phyloP scores from a whole-genome alignment of 192 early-diverging fungal genomes.

The Coemansia sp. region DNA sequence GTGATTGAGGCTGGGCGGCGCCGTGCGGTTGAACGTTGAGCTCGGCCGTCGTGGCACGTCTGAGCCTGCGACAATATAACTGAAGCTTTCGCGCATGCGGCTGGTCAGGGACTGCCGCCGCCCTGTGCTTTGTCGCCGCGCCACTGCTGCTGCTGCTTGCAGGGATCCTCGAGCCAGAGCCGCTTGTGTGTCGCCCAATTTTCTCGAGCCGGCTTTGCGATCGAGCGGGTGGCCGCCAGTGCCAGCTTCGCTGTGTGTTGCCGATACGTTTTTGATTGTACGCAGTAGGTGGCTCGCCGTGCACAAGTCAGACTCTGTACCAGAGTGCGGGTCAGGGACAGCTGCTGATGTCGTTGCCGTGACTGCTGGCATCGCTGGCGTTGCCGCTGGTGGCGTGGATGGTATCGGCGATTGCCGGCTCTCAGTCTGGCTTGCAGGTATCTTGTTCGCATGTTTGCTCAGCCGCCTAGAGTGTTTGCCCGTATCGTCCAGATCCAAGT shows the following conservation, averaged over 20 bases:
- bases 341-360: neutral
- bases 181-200: too few relatives aligned
- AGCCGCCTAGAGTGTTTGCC: neutral
- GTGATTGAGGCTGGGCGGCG: conserved; percentile 38
- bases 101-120: conserved; percentile 38
- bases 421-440: neutral
- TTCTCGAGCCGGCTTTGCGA: neutral
- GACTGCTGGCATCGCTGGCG: neutral
- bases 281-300: conserved; percentile 37
- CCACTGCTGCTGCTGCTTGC: conserved; percentile 6
- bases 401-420: neutral
- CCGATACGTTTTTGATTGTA: conserved; percentile 41
- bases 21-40: conserved; percentile 32
- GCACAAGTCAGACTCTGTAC: conserved; percentile 16
- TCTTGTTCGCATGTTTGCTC: neutral
- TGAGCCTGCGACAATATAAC: conserved; percentile 37
- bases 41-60: conserved; percentile 24
- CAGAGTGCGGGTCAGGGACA: neutral
- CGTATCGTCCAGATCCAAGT: conserved; percentile 26
- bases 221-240: neutral
- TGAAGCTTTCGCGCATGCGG: conserved; percentile 52
- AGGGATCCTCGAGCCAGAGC: too few relatives aligned
- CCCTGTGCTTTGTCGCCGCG: conserved; percentile 15
- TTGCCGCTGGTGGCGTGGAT: conserved; percentile 1
- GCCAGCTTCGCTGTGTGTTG: neutral